Evolutionary conservation across 177 flowering plant species (phyloP).

Genomic region (Telopea speciosissima): DNA sequence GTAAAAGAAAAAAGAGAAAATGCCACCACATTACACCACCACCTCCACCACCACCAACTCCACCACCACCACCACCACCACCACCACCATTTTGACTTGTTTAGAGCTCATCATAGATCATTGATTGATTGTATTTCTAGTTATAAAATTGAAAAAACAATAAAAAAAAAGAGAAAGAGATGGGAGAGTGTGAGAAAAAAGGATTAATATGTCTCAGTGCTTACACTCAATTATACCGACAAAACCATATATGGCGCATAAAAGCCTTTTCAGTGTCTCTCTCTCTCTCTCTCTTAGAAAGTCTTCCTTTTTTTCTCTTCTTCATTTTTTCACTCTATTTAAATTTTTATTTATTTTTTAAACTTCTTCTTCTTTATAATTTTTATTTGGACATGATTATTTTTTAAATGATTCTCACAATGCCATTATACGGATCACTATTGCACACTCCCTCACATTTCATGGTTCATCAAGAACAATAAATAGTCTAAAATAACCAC

Average conservation of each 20-base stretch:
- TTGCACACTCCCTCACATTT: too few species aligned
- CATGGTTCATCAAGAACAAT: too few species aligned
- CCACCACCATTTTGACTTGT: slow-evolving; percentile 41
- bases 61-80: too few species aligned
- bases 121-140: slow-evolving; percentile 31
- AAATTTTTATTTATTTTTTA: background rate
- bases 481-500: too few species aligned
- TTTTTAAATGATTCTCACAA: too few species aligned
- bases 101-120: slow-evolving; percentile 34
- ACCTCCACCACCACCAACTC: too few species aligned
- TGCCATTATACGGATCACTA: too few species aligned
- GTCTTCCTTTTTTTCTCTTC: slow-evolving; percentile 20
- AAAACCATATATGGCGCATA: slow-evolving; percentile 29
- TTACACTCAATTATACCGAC: slow-evolving; percentile 30
- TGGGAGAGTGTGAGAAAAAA: background rate
- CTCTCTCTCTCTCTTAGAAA: slow-evolving; percentile 13
- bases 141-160: background rate
- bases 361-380: too few species aligned
- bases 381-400: too few species aligned
- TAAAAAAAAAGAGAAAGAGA: too few species aligned
- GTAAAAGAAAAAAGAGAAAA: slow-evolving; percentile 25
- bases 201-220: slow-evolving; percentile 16
- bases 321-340: slow-evolving; percentile 8
- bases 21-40: too few species aligned
- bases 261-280: slow-evolving; percentile 12